These are phyloP conservation scores for Corynascus novoguineensis DNA, from an alignment of 495 filamentous ascomycete species.

Conservation along the genomic window DNA sequence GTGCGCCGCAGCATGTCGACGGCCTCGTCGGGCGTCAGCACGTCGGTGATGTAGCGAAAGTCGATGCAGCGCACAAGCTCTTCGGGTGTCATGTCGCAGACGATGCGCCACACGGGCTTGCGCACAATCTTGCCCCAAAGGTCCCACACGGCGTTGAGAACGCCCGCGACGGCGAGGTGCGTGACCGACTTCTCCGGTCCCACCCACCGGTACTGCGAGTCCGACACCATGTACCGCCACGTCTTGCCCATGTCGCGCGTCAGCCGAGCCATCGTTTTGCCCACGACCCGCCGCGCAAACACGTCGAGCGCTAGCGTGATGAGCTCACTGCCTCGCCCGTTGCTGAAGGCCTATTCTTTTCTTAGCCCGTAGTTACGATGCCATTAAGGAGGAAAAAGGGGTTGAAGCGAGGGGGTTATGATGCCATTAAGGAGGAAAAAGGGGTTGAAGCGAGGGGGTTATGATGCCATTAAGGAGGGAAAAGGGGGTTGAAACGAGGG, in stretches of 20 bases:
- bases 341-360: conserved; percentile 97
- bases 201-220: conserved; percentile 87
- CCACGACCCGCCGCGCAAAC: conserved; percentile 63
- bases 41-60: conserved; percentile 88
- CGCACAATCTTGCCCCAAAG: conserved; percentile 82
- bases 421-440: no score
- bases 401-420: neutral
- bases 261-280: conserved; percentile 65
- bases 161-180: conserved; percentile 80
- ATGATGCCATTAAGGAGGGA: neutral
- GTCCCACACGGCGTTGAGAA: conserved; percentile 91
- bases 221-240: conserved; percentile 83
- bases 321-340: conserved; percentile 88
- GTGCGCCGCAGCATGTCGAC: conserved; percentile 57
- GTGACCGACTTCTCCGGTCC: conserved; percentile 92
- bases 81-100: conserved; percentile 80
- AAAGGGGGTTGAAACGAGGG: neutral
- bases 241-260: conserved; percentile 81
- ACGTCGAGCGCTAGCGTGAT: conserved; percentile 76
- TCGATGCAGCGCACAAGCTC: conserved; percentile 82
- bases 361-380: no score
- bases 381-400: no score
- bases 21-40: conserved; percentile 78
- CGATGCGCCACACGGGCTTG: conserved; percentile 85
- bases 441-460: neutral